Conservation (phyloP, 257 asterid species). For the Gentiana straminea region DNA sequence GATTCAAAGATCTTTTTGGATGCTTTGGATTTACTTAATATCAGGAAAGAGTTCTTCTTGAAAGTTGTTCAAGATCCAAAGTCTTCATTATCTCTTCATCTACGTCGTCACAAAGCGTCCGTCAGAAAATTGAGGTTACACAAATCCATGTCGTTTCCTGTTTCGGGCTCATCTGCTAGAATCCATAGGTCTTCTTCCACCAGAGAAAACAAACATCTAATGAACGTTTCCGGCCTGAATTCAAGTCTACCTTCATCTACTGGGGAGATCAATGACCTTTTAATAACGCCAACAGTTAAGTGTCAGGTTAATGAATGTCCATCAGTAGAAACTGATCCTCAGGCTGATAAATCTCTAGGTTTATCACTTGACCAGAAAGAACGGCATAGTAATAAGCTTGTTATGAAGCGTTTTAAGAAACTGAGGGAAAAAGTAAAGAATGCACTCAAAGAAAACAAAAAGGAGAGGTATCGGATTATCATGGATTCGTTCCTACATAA, state of each 20-base stretch:
- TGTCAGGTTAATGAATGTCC: slow-evolving; percentile 8
- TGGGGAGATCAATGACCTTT: slow-evolving; percentile 7
- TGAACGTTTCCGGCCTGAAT: background rate
- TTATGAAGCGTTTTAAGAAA: slow-evolving; percentile 47
- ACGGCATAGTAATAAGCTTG: slow-evolving; percentile 26
- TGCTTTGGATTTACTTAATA: slow-evolving; percentile 59
- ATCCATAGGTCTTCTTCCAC: slow-evolving; percentile 1
- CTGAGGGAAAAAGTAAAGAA: slow-evolving; percentile 44
- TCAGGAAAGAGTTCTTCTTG: slow-evolving; percentile 69
- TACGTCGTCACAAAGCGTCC: slow-evolving; percentile 34
- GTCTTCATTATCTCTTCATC: slow-evolving; percentile 32
- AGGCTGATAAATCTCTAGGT: slow-evolving; percentile 14
- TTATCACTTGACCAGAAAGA: slow-evolving; percentile 17
- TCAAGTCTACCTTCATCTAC: slow-evolving; percentile 5
- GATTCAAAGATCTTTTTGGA: slow-evolving; percentile 67
- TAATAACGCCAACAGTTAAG: slow-evolving; percentile 9
- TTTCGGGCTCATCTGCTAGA: slow-evolving; percentile 10
- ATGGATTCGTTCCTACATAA: slow-evolving; percentile 73
- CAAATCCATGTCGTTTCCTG: slow-evolving; percentile 58
- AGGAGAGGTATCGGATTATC: slow-evolving; percentile 55
- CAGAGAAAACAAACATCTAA: slow-evolving; percentile 6
- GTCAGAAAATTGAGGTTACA: slow-evolving; percentile 27
- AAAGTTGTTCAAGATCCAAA: slow-evolving; percentile 57
- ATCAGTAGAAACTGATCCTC: slow-evolving; percentile 8
- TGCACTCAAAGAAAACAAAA: slow-evolving; percentile 51